Evolutionary conservation across 2,329 filamentous ascomycete genomes (phyloP).

Genomic region (Diaporthe sp.): DNA sequence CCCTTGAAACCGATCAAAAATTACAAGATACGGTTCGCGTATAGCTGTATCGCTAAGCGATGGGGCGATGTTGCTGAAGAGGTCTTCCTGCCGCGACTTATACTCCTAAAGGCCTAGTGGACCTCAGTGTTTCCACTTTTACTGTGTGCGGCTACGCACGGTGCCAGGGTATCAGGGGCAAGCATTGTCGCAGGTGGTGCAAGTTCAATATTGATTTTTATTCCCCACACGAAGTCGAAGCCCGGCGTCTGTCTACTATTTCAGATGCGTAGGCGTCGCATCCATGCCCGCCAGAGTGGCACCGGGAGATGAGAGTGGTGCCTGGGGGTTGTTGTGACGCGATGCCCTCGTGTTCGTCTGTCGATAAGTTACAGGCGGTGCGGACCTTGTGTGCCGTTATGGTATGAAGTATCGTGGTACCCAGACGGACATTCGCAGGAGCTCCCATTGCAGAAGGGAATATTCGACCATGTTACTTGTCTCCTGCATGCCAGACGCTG

Average conservation of each 20-base stretch:
- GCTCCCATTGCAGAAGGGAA: background rate
- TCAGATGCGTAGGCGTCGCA: slow-evolving; percentile 10
- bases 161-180: slow-evolving; percentile 12
- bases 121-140: background rate
- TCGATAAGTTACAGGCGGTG: slow-evolving; percentile 8
- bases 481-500: background rate
- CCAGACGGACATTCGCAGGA: slow-evolving; percentile 4
- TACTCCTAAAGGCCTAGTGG: slow-evolving; percentile 3
- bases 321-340: background rate
- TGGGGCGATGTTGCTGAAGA: slow-evolving; percentile 23
- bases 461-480: background rate
- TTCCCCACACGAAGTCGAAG: slow-evolving; percentile 7
- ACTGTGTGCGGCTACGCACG: slow-evolving; percentile 26
- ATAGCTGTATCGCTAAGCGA: slow-evolving; percentile 9
- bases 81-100: background rate
- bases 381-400: background rate
- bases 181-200: slow-evolving; percentile 9
- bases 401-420: background rate
- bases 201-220: slow-evolving; percentile 14
- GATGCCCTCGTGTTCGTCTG: slow-evolving; percentile 16
- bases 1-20: slow-evolving; percentile 32
- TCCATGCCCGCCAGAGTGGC: background rate
- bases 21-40: slow-evolving; percentile 27
- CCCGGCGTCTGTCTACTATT: slow-evolving; percentile 23
- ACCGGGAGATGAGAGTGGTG: slow-evolving; percentile 24